Evolutionary conservation across 805 yeast genomes (phyloP).

Genomic region (Ogataea salicorniae): DNA sequence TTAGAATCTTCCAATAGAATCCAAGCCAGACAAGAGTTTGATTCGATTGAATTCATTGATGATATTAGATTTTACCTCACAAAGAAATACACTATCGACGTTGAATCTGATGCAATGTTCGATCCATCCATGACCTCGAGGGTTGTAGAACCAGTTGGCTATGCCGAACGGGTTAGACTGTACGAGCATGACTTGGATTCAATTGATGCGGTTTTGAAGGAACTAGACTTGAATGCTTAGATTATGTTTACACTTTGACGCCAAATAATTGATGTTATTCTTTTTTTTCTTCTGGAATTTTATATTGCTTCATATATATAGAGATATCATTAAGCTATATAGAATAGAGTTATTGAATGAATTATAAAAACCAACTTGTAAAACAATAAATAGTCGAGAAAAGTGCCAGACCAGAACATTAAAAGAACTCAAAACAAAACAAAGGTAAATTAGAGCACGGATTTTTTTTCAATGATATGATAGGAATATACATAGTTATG

Average conservation of each 20-base stretch:
- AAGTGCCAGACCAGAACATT: no score
- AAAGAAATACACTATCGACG: constrained; percentile 31
- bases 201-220: constrained; percentile 36
- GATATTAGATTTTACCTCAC: constrained; percentile 64
- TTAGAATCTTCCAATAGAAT: constrained; percentile 46
- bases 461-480: no score
- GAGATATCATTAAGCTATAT: no score
- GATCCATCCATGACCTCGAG: constrained; percentile 11
- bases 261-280: no score
- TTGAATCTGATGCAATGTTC: constrained; percentile 16
- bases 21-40: constrained; percentile 60
- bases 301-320: neutral
- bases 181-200: constrained; percentile 34
- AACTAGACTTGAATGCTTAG: constrained; percentile 39
- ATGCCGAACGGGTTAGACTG: constrained; percentile 17
- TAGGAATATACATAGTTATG: no score
- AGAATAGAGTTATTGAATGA: no score
- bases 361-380: no score
- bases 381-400: no score
- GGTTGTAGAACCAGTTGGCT: constrained; percentile 8
- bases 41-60: constrained; percentile 74
- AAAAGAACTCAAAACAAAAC: neutral
- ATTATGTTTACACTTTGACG: neutral
- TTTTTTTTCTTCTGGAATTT: neutral
- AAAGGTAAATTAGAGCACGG: no score